Base-by-base conservation (phyloP, 805 yeast species). In the Nakazawaea ernobii region DNA sequence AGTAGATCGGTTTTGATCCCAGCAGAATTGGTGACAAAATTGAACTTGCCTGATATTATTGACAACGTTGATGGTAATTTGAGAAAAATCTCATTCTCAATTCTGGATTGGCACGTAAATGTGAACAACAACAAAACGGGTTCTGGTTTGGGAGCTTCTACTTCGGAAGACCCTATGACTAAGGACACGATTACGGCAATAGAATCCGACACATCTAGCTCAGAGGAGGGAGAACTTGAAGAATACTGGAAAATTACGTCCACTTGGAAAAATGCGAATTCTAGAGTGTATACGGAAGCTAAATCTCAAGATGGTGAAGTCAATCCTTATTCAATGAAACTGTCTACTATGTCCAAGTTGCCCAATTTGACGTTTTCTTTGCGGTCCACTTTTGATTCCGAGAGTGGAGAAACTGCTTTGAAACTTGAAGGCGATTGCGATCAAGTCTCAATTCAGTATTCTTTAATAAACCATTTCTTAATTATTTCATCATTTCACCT, bases 1-100 rank as follows among this genome's bases (percentile, higher is more conserved):
- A 64, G 73, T 8, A 62, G 79, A 35, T 73, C 77, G 1, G 62
- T 73, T 2, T 59, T 73, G 42, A 58, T 73, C 56, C 70, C 75
- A 4, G 63, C 69, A 15, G 69, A 66, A 24, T 53, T 65, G 1
- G 62, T 71, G 41, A 61, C 68, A 20, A 46, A 52, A 3, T 43
- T 63, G 1, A 61, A 61, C 8, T 48, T 53, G 67, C 2, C 69
- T 36, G 62, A 69, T 36, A 57, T 63, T 20, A 66, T 67, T 40
- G 75, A 71, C 52, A 52, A 69, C n/a, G 65, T 71, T 3, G 61
- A 61, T 27, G 54, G 52, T 9, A 29, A 44, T 20, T 38, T 51
- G 20, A 40, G 56, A 37, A 49, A 49, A 37, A 24, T 48, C 8
- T 33, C 40, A 8, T 39, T 48, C 14, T 32, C 39, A 11, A 17